Conservation (phyloP, 495 filamentous ascomycete species). For the Melanomma pulvis-pyrius region DNA sequence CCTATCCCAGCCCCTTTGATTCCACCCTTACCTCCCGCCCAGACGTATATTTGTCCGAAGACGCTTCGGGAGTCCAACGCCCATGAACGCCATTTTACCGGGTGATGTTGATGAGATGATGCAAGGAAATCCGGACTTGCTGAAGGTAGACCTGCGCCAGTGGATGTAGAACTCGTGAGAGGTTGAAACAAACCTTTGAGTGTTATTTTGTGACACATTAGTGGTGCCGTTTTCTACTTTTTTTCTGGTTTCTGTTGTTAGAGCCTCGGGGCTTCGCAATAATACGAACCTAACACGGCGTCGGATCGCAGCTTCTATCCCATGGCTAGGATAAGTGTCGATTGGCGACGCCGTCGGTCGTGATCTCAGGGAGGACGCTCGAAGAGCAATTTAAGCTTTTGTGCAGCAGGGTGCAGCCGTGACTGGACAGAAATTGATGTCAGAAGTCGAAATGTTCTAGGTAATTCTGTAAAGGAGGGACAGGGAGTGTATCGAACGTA, state of each 20-base stretch:
- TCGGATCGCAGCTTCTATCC: background rate
- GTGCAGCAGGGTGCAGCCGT: background rate
- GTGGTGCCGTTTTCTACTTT: background rate
- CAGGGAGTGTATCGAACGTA: constrained; percentile 5
- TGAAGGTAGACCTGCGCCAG: background rate
- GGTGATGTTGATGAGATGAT: background rate
- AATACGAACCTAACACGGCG: constrained; percentile 9
- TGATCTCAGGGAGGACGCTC: background rate
- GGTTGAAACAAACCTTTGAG: constrained; percentile 3
- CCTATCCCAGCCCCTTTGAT: background rate
- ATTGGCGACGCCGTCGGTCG: background rate
- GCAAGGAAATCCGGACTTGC: background rate
- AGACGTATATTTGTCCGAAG: background rate
- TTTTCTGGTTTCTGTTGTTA: constrained; percentile 17
- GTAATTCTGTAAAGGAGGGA: background rate
- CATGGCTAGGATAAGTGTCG: background rate
- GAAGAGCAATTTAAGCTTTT: background rate
- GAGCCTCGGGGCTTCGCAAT: constrained; percentile 1
- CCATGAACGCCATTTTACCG: background rate
- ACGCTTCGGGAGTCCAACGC: background rate
- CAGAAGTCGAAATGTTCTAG: background rate
- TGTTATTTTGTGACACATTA: background rate
- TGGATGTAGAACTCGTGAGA: background rate
- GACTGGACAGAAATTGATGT: constrained; percentile 8
- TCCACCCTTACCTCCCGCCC: background rate